Evolutionary conservation across 2,329 filamentous ascomycete species (phyloP), one percentile per base, ranked within the genome.

Genomic region (Penicillium sp.): DNA sequence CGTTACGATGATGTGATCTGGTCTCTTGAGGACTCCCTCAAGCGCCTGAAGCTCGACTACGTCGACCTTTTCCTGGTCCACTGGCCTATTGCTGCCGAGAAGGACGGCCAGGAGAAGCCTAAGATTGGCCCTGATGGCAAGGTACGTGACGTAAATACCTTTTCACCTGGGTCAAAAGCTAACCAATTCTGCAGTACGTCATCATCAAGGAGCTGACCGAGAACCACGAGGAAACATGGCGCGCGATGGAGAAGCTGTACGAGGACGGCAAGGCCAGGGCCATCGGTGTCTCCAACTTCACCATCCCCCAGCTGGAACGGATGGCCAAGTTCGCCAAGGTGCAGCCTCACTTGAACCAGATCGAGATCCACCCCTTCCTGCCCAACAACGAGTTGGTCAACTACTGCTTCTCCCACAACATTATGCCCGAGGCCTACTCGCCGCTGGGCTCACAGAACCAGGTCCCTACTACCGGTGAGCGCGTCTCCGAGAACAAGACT

Each of bases 271-370:
- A 80, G 53, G 83, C 81, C 42, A 79, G 76, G 57, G 82, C 84
- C 48, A 89, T 93, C 58, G 88, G 88, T 44, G 83, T 93, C 12
- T 88, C 84, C 62, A 93, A 92, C 73, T 92, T 87, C 71, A 73
- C 73, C 46, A 76, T 78, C n/a, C 60, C 64, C 10, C 73, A 78
- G 32, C 66, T 81, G 12, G 67, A 78, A 55, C 62, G 71, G 47
- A 70, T 81, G 48, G 58, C 76, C 35, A 63, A 65, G 52, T 66
- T 65, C 58, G 70, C 72, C 58, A 67, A 72, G 56, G 64, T 76
- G 44, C 65, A 69, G 45, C 72, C 72, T 12, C 66, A 68, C 18
- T 63, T 72, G 55, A 76, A 75, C 66, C 72, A 75, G 64, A 64
- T 75, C 48, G 73, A 75, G 57, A 67, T 73, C 29, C 73, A 75